Base-by-base conservation (phyloP, 805 yeast genomes). In the Hanseniaspora singularis region DNA sequence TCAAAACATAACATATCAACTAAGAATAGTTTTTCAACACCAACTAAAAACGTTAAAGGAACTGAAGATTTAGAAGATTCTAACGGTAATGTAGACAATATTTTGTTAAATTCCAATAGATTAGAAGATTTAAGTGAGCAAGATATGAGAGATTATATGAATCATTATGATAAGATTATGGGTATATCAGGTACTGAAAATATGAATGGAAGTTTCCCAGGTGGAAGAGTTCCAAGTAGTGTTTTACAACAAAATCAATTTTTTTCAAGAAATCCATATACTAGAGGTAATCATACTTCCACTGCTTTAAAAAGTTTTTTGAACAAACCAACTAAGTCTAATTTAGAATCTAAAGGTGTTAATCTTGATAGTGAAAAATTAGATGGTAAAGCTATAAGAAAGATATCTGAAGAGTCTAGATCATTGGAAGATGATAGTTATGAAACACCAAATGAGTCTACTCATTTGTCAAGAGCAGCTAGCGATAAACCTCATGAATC, bases 81-180 rank as follows among this genome's bases (percentile, higher is more conserved):
- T 7, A 28, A 28, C 8, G 24, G 26, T 8, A 41, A 27, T 15
- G 46, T 33, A 6, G 46, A 41, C n/a, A 26, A 30, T 15, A 44
- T 31, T 14, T 22, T 44, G 15, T 18, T 44, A 26, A 44, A 44
- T 18, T 44, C 37, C 5, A 44, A 30, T 18, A 44, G 48, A 24
- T 28, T 44, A 2, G 48, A 44, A 24, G 48, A 44, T 37, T 37
- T 44, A 2, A 37, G 41, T 24, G 48, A 44, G 10, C 48, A 44
- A 30, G 48, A 44, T 14, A 44, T 44, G 48, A 44, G 48, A 37
- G 48, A 44, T 14, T 44, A 44, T 14, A 44, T 44, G 48, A 44
- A 38, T 15, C 40, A 44, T 12, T 44, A 44, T 23, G 48, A 44
- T 19, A 44, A 44, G 28, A 37, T 44, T 18, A 44, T 44, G 48